phyloP scores from a whole-genome alignment of 176 grass and related monocot species.

The Bolboschoenus planiculmis region DNA sequence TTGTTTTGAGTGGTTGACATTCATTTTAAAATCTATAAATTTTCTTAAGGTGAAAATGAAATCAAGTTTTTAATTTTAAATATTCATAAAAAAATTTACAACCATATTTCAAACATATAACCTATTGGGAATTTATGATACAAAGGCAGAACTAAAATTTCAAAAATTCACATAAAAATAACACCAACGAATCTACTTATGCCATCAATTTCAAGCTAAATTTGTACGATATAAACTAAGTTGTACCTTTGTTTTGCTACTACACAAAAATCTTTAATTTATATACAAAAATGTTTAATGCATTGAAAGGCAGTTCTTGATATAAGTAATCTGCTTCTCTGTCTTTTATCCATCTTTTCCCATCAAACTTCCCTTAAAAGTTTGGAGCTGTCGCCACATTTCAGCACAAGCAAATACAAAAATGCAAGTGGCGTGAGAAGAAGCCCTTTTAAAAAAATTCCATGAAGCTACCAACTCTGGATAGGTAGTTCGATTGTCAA shows the following conservation, averaged over 20 bases:
- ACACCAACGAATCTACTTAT: no score
- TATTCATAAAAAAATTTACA: no score
- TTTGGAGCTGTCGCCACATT: background rate
- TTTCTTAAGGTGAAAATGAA: no score
- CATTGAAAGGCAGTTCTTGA: background rate
- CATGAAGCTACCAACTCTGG: background rate
- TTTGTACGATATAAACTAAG: no score
- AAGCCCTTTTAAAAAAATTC: background rate
- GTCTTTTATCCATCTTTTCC: background rate
- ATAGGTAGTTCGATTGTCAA: background rate
- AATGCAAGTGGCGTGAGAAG: background rate
- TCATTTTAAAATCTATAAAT: background rate
- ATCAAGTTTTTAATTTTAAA: no score
- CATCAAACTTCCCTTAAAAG: background rate
- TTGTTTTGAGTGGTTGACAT: background rate
- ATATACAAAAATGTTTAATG: background rate
- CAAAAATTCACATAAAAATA: no score
- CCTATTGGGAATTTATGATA: no score
- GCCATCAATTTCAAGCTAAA: no score
- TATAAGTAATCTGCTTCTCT: background rate
- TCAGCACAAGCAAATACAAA: background rate
- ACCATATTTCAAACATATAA: no score
- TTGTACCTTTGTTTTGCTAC: no score
- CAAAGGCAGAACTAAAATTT: no score
- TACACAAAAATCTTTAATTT: background rate